A percentile compares a stretch with the other conserved stretches of the same genome.
These are phyloP conservation scores for Phalaenopsis equestris DNA, from an alignment of 106 monocot species.

Conservation along the genomic window DNA sequence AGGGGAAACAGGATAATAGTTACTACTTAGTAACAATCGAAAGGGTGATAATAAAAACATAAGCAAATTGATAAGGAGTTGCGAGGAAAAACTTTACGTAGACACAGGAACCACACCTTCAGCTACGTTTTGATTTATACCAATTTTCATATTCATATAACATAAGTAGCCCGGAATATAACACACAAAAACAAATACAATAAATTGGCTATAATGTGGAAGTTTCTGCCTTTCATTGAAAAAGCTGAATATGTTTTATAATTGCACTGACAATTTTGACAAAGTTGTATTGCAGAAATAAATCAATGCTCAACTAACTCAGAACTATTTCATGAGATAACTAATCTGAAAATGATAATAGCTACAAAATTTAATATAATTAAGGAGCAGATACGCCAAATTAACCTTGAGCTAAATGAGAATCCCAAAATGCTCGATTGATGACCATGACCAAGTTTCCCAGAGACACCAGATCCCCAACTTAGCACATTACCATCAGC, in stretches of 20 bases:
- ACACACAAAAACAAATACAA: too few relatives aligned
- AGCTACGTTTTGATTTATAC: background rate
- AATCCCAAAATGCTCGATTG: constrained; percentile 67
- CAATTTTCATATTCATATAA: background rate
- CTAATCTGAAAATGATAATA: background rate
- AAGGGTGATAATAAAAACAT: background rate
- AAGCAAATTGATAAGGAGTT: background rate
- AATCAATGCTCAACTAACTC: background rate
- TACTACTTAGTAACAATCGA: background rate
- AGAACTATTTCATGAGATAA: background rate
- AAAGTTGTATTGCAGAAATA: background rate
- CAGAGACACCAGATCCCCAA: constrained; percentile 86
- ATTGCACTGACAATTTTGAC: background rate
- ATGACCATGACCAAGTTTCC: constrained; percentile 93
- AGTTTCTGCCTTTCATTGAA: background rate
- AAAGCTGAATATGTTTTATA: background rate
- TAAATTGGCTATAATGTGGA: too few relatives aligned
- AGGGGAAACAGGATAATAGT: background rate
- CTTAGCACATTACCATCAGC: constrained; percentile 76
- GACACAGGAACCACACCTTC: background rate
- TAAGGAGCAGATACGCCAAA: background rate
- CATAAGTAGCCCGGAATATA: background rate
- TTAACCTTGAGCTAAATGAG: constrained; percentile 57
- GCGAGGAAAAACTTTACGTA: background rate
- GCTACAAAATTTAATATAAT: background rate